Percentiles rank a stretch among this genome's conserved stretches.
Conservation (phyloP, 805 yeast genomes). For the Kazachstania africana region DNA sequence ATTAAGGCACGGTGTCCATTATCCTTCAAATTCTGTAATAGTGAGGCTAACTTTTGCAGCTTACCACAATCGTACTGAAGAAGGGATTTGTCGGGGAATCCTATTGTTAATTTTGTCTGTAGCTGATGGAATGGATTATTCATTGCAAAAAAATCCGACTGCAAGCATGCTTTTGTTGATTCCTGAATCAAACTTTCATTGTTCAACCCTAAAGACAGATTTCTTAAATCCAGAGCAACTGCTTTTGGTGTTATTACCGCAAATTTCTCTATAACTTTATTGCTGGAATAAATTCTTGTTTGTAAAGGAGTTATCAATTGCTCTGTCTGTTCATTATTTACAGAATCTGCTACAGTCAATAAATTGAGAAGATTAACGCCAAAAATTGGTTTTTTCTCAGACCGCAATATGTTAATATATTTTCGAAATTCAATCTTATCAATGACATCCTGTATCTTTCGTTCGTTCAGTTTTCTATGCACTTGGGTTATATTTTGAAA, state of each 20-base stretch:
- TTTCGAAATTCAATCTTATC: slow-evolving; percentile 43
- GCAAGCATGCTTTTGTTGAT: slow-evolving; percentile 19
- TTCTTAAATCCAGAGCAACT: slow-evolving; percentile 62
- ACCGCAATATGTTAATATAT: slow-evolving; percentile 56
- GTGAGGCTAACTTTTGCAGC: slow-evolving; percentile 67
- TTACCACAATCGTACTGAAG: slow-evolving; percentile 96
- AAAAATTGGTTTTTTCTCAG: slow-evolving; percentile 53
- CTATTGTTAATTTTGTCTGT: slow-evolving; percentile 80
- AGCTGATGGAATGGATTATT: slow-evolving; percentile 61
- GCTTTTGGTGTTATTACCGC: slow-evolving; percentile 84
- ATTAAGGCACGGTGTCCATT: slow-evolving; percentile 90
- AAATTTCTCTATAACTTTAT: slow-evolving; percentile 52
- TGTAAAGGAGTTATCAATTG: slow-evolving; percentile 33
- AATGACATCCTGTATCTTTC: slow-evolving; percentile 40
- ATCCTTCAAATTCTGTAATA: slow-evolving; percentile 66
- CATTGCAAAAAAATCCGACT: slow-evolving; percentile 7
- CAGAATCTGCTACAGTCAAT: slow-evolving; percentile 22
- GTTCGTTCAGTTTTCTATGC: slow-evolving; percentile 43
- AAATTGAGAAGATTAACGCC: slow-evolving; percentile 45
- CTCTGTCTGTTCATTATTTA: slow-evolving; percentile 7
- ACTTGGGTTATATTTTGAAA: slow-evolving; percentile 40
- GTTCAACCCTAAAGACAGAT: slow-evolving; percentile 22
- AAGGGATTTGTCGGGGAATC: slow-evolving; percentile 90
- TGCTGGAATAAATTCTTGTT: slow-evolving; percentile 31
- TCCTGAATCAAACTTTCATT: slow-evolving; percentile 13